phyloP scores from a whole-genome alignment of 148 eudicot species.

The Agrostemma githago region DNA sequence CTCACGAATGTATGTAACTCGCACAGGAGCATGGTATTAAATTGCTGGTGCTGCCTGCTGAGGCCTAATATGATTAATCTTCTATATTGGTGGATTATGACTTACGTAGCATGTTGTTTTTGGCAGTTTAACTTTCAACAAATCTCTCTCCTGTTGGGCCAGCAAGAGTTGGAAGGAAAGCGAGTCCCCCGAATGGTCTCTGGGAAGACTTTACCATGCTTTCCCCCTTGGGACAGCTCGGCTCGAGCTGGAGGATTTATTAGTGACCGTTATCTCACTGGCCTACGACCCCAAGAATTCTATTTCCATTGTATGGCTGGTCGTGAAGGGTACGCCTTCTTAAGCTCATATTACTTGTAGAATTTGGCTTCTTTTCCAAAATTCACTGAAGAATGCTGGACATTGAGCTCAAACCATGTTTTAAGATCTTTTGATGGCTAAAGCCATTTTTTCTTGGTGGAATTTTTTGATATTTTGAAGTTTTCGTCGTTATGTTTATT shows the following conservation, averaged over 20 bases:
- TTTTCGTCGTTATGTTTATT: background rate
- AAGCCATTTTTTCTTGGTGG: background rate
- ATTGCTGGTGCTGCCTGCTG: background rate
- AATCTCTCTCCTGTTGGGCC: slow-evolving; percentile 88
- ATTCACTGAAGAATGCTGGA: background rate
- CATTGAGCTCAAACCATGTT: background rate
- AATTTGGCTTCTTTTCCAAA: background rate
- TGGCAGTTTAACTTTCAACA: slow-evolving; percentile 95
- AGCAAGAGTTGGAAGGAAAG: slow-evolving; percentile 98
- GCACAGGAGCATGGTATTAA: too few relatives aligned
- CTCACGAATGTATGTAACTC: too few relatives aligned
- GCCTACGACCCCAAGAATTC: slow-evolving; percentile 92
- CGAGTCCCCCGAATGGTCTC: slow-evolving; percentile 99
- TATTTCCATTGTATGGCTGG: slow-evolving; percentile 99
- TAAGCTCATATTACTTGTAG: background rate
- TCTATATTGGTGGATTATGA: slow-evolving; percentile 1
- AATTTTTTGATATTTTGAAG: background rate
- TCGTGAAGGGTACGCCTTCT: slow-evolving; percentile 81
- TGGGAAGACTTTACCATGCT: slow-evolving; percentile 92
- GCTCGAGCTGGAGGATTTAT: slow-evolving; percentile 96
- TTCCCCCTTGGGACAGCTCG: slow-evolving; percentile 84
- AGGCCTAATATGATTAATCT: background rate
- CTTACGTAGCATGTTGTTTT: background rate
- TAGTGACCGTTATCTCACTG: slow-evolving; percentile 91
- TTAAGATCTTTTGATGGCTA: background rate